These are phyloP conservation scores for Mycena pura DNA, from an alignment of 768 basidiomycete species.

Conservation along the genomic window DNA sequence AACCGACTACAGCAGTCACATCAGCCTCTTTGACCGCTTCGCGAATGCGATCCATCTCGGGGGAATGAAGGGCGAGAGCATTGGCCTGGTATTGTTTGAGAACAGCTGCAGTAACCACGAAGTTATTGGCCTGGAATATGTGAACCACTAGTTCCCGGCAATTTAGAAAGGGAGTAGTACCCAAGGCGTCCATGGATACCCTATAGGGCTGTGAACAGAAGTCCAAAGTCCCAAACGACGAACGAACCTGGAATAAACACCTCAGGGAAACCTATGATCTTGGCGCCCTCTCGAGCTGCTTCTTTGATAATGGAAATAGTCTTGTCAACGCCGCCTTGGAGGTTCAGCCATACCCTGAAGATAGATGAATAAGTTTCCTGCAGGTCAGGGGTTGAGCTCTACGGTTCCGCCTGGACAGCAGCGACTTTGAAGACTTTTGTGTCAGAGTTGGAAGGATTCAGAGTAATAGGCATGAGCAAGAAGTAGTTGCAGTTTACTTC, in stretches of 20 bases:
- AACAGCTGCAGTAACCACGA: slow-evolving; percentile 31
- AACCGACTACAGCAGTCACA: slow-evolving; percentile 35
- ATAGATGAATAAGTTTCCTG: background rate
- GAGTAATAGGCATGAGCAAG: slow-evolving; percentile 28
- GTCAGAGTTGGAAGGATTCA: slow-evolving; percentile 34
- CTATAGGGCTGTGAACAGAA: slow-evolving; percentile 22
- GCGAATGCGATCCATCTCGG: slow-evolving; percentile 39
- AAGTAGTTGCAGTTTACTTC: background rate
- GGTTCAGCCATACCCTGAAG: slow-evolving; percentile 33
- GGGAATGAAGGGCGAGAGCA: slow-evolving; percentile 36
- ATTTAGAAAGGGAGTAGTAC: background rate
- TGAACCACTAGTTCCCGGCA: background rate
- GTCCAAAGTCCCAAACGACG: background rate
- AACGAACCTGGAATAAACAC: slow-evolving; percentile 36
- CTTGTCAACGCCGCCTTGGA: slow-evolving; percentile 38
- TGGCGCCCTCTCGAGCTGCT: slow-evolving; percentile 35
- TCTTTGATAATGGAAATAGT: slow-evolving; percentile 36
- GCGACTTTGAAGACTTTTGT: slow-evolving; percentile 35
- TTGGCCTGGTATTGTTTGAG: slow-evolving; percentile 38
- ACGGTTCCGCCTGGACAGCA: slow-evolving; percentile 38
- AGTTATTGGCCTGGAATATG: slow-evolving; percentile 30
- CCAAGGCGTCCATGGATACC: slow-evolving; percentile 42
- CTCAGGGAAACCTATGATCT: slow-evolving; percentile 40
- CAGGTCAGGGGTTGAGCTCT: background rate
- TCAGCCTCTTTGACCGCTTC: slow-evolving; percentile 37